Percentiles rank a stretch among this genome's conserved stretches.
Conservation (phyloP, 441 rosid species). For the Flueggea neowawraea region DNA sequence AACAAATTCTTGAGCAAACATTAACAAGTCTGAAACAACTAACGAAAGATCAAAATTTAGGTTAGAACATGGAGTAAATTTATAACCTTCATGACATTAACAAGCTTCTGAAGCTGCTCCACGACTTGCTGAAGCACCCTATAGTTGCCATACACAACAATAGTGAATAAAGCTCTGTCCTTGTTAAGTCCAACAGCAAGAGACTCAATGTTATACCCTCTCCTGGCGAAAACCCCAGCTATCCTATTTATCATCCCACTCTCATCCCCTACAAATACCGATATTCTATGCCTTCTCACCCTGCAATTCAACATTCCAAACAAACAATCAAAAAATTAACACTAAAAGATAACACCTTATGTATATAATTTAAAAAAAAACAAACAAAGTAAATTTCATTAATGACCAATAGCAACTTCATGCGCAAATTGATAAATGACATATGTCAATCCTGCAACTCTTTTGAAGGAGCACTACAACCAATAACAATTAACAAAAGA, state of each 20-base stretch:
- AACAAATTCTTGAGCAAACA: no score
- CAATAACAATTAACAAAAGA: no score
- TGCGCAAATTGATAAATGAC: no score
- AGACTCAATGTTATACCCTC: constrained; percentile 89
- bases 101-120: constrained; percentile 86
- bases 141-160: constrained; percentile 76
- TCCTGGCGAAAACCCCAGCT: constrained; percentile 89
- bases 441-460: no score
- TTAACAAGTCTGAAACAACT: no score
- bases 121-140: constrained; percentile 70
- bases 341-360: no score
- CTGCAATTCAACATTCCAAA: constrained; percentile 20
- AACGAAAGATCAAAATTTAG: not conserved
- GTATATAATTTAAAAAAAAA: no score
- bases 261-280: constrained; percentile 89
- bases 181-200: constrained; percentile 87
- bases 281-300: constrained; percentile 70
- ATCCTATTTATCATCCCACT: constrained; percentile 90
- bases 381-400: no score
- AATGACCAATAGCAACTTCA: no score
- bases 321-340: no score
- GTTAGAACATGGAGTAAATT: not conserved
- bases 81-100: constrained; percentile 76
- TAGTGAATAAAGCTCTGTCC: constrained; percentile 85
- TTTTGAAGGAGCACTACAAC: no score